Base-by-base conservation (phyloP, 2,329 filamentous ascomycete species). In the Penicillium sp. region DNA sequence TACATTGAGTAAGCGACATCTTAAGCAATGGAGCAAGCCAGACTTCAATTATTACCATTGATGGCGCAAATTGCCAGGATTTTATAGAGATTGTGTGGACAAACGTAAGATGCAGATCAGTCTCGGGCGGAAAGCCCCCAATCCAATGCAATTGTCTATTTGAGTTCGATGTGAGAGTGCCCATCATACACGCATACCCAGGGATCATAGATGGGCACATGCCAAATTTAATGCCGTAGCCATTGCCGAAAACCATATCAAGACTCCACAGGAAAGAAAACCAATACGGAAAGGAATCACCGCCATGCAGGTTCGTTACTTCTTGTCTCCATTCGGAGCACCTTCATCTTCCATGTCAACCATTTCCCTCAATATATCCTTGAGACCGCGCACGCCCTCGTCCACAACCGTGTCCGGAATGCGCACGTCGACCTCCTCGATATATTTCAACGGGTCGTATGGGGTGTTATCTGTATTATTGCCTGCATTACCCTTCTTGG, bases 351-450 rank as follows among this genome's bases (percentile, higher is more conserved):
- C 73, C 16, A 78, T 61, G 18, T 74, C 76, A 42, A 78, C 77
- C 23, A 81, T 74, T 57, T 76, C 74, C 51, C 80, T 72, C 60
- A 85, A 63, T 57, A 80, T 78, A 51, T 75, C 77, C 63, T 76
- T 77, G 36, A 85, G 69, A 16, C 76, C 75, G 52, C 73, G 76
- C 7, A 80, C 74, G 0, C 80, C 81, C 51, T 78, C 76, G 28
- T 74, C 71, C 24, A 83, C 75, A 6, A 79, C 78, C 4, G 65
- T 65, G 16, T 76, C 66, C 0, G 81, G 80, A 16, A 83, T 74
- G 31, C 71, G 70, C 28, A 83, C 76, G 49, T 79, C 73, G 46
- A 74, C 68, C 13, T 69, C 68, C 43, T 70, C 65, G 45, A 75
- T 66, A 51, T 67, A 70, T 46, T 62, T 63, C 24, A 56, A 18